Evolutionary conservation across 1,139 yeast genomes (phyloP).

Genomic region (Yamadazyma pseudoaaseri): DNA sequence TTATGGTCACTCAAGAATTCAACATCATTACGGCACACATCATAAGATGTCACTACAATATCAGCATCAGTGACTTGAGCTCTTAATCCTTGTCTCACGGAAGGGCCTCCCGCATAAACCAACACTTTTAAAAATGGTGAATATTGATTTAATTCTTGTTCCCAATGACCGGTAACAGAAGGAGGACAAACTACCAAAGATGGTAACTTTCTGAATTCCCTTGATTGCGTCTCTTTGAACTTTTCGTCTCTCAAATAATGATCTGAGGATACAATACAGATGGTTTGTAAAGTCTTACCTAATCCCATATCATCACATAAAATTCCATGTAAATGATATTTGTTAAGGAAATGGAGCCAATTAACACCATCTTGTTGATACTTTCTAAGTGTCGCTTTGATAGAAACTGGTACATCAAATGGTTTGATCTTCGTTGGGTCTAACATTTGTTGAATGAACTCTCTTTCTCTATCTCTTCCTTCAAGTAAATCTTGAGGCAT

Average conservation of each 20-base stretch:
- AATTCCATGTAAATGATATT: slow-evolving; percentile 94
- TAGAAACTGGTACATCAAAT: slow-evolving; percentile 84
- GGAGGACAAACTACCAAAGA: slow-evolving; percentile 94
- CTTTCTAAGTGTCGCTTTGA: slow-evolving; percentile 88
- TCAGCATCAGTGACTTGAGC: slow-evolving; percentile 59
- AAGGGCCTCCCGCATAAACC: slow-evolving; percentile 92
- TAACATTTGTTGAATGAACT: slow-evolving; percentile 96
- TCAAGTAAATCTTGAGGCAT: slow-evolving; percentile 81
- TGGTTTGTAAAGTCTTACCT: slow-evolving; percentile 95
- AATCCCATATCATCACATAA: slow-evolving; percentile 99
- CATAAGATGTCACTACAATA: slow-evolving; percentile 91
- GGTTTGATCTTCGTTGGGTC: slow-evolving; percentile 92
- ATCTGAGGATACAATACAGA: slow-evolving; percentile 95
- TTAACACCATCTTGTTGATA: slow-evolving; percentile 99
- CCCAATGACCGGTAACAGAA: slow-evolving; percentile 98
- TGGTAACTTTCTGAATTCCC: slow-evolving; percentile 77
- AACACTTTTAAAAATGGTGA: slow-evolving; percentile 83
- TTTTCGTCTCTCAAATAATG: slow-evolving; percentile 82
- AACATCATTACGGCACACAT: slow-evolving; percentile 91
- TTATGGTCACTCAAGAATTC: slow-evolving; percentile 58
- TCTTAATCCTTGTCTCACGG: slow-evolving; percentile 61
- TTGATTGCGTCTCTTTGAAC: slow-evolving; percentile 55
- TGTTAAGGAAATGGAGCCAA: slow-evolving; percentile 95
- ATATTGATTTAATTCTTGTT: slow-evolving; percentile 86
- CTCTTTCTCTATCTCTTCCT: slow-evolving; percentile 93